Evolutionary conservation across 768 basidiomycete genomes (phyloP), one percentile per base, ranked within the genome.

Genomic region (Tubosaeta sp.): DNA sequence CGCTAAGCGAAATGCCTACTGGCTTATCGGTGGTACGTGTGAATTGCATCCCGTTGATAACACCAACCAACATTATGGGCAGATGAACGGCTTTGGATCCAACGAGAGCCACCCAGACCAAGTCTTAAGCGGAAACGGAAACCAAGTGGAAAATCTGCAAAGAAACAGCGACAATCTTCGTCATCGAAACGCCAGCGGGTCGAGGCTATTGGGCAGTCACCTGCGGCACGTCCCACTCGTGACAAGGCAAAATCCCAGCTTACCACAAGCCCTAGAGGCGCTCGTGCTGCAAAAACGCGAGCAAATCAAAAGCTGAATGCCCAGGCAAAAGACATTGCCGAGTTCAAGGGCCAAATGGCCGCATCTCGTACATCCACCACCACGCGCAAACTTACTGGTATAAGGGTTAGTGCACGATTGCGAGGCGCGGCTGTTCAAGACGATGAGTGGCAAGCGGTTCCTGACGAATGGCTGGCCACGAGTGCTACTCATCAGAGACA

Each of bases 11-110:
- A 90, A 91, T 64, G 83, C 86, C 0, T 93, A 91, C 62, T 92
- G 90, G 90, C 68, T 91, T 21, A 87, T 94, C 55, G 90, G 91
- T 38, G 77, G 87, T 87, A 69, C 32, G 72, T 31, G 8, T 19
- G 30, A 18, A 8, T 30, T 24, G 13, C 44, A 19, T 39, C 46
- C 22, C 31, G 25, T 19, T 6, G 6, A 29, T 44, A 13, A 43
- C 34, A 21, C 29, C 47, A 25, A 46, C 49, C 48, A 46, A 55
- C 30, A 41, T 24, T 10, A 16, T 41, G n/a, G 32, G 40, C 50
- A 90, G 89, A 81, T 48, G 85, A 91, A 61, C 84, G 91, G 21
- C 74, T 94, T 21, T 94, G 91, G 91, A 81, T 91, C 39, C 90
- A 93, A 63, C 85, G 87, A n/a, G 71, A 74, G 27, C 77, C 73